Percentiles rank a stretch among this genome's conserved stretches.
Evolutionary conservation across 495 filamentous ascomycete species (phyloP).

Genomic region (Hypoxylon lenormandii): DNA sequence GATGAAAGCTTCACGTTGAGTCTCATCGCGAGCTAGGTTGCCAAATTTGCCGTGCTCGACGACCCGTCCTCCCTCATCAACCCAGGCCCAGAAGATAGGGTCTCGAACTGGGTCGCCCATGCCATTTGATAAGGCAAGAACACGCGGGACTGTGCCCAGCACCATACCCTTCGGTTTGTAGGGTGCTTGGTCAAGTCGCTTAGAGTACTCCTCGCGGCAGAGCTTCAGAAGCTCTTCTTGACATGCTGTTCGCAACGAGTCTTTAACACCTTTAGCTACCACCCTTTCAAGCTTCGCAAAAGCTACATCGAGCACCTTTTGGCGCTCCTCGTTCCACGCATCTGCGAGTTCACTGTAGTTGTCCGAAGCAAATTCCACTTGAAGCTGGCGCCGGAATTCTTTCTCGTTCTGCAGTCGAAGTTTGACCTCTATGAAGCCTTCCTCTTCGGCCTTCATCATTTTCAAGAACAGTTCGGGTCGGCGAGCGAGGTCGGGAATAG

Average conservation of each 20-base stretch:
- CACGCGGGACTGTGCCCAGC: constrained; percentile 85
- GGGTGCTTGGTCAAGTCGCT: constrained; percentile 91
- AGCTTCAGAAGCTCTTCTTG: constrained; percentile 85
- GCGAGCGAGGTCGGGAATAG: constrained; percentile 79
- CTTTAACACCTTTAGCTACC: constrained; percentile 90
- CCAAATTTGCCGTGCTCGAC: constrained; percentile 86
- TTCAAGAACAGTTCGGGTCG: constrained; percentile 88
- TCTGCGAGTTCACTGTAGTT: constrained; percentile 95
- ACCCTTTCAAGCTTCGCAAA: constrained; percentile 82
- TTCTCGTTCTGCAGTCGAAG: constrained; percentile 79
- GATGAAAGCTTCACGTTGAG: constrained; percentile 72
- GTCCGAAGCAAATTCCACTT: constrained; percentile 86
- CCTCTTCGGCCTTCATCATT: constrained; percentile 96
- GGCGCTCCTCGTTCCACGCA: constrained; percentile 88
- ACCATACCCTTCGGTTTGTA: constrained; percentile 95
- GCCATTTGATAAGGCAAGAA: constrained; percentile 86
- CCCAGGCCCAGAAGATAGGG: constrained; percentile 87
- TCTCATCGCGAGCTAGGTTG: constrained; percentile 79
- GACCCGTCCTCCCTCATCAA: constrained; percentile 91
- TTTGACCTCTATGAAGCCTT: constrained; percentile 86
- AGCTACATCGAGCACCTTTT: constrained; percentile 84
- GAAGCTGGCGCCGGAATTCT: constrained; percentile 77
- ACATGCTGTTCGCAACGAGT: constrained; percentile 88
- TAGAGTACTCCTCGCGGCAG: constrained; percentile 85
- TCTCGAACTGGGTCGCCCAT: constrained; percentile 78